phyloP scores from a whole-genome alignment of 1,284 basidiomycete species.

The Termitomyces sp. region DNA sequence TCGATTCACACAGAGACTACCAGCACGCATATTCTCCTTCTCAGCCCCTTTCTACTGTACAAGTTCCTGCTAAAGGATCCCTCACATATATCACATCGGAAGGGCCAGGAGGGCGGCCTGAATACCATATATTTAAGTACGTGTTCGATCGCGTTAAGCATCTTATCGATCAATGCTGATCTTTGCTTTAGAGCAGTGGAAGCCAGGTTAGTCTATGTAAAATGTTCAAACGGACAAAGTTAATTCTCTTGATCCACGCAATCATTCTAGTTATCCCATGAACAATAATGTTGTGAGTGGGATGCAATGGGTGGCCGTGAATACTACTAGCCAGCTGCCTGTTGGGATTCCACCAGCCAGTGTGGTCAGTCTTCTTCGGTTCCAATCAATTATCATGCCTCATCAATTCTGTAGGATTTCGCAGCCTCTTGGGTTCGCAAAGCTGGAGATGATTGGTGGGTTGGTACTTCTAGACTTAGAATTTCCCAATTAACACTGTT shows the following conservation, averaged over 20 bases:
- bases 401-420: constrained; percentile 44
- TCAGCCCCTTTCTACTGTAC: constrained; percentile 12
- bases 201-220: constrained; percentile 46
- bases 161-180: constrained; percentile 19
- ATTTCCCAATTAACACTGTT: constrained; percentile 5
- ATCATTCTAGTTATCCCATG: constrained; percentile 57
- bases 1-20: constrained; percentile 12
- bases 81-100: constrained; percentile 65
- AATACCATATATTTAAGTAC: constrained; percentile 70
- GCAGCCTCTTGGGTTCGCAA: constrained; percentile 49
- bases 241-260: constrained; percentile 23
- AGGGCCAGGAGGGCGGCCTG: constrained; percentile 50
- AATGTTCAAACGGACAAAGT: constrained; percentile 9
- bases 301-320: constrained; percentile 73
- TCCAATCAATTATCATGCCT: not conserved
- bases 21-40: constrained; percentile 15
- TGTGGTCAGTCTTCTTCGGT: constrained; percentile 34
- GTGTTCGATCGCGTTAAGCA: constrained; percentile 20
- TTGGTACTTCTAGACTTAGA: constrained; percentile 5
- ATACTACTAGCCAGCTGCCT: constrained; percentile 57
- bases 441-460: constrained; percentile 47
- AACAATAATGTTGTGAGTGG: constrained; percentile 57
- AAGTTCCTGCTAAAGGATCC: constrained; percentile 44
- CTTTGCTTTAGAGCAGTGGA: constrained; percentile 51
- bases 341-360: constrained; percentile 54